Base-by-base conservation (phyloP, 352 stramenopile species). In the Globisporangium yorkense region DNA sequence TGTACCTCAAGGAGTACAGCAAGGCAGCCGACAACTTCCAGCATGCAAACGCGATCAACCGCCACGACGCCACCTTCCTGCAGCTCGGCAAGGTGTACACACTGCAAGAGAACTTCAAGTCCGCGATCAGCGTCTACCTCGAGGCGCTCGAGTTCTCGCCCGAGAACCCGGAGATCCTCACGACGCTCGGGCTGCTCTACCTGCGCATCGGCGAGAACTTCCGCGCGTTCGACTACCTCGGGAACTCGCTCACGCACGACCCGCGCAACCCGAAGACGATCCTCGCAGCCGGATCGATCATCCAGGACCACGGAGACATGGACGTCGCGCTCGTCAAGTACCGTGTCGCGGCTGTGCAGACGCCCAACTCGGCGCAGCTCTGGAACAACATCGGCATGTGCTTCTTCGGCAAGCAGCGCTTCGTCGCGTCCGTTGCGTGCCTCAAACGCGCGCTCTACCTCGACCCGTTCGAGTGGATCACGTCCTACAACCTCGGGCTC, bases 371-470 rank as follows among this genome's bases (percentile, higher is more conserved):
- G 56, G 84, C 93, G 1, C 87, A 97, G 67, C 72, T 98, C 15
- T 98, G 92, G 92, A 98, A 98, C 75, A 97, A 98, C 67, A 87
- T 98, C 46, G 92, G 90, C 51, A 97, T 98, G 93, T 97, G 91
- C 63, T 97, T 98, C 63, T 97, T 97, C 63, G 89, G 89, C 35
- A 97, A 97, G 69, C 80, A 93, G 64, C 82, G 77, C 9, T 92
- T 76, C 62, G 86, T 90, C 43, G 72, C 87, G 62, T 91, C 89
- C 0, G 80, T 98, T 7, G 80, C 92, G 39, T 98, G 89, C 39
- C 76, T 98, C 15, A 97, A 97, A 70, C 77, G 88, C 2, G 92
- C 92, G 18, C 56, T 96, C 49, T 98, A 97, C 66, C 57, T 98
- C 52, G 88, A 97, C 47, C 92, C 92, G 41, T 98, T 98, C 65